Conservation (phyloP, 768 basidiomycete genomes). For the Termitomyces sp. region DNA sequence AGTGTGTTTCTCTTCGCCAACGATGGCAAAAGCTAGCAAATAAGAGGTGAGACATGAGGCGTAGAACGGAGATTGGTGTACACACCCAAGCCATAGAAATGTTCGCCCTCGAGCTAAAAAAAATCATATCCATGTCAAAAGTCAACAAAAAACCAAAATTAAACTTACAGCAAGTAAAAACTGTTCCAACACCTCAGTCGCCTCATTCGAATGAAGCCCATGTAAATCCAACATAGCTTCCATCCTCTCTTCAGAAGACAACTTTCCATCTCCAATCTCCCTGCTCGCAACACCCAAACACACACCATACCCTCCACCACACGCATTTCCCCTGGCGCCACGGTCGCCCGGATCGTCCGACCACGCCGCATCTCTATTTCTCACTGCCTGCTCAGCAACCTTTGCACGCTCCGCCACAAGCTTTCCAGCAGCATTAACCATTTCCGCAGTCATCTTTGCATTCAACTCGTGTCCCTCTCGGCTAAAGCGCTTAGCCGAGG, state of each 20-base stretch:
- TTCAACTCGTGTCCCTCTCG: slow-evolving; percentile 94
- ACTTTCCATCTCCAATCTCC: slow-evolving; percentile 49
- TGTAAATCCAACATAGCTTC: slow-evolving; percentile 89
- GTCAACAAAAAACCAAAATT: background rate
- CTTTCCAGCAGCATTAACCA: slow-evolving; percentile 78
- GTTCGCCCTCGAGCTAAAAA: slow-evolving; percentile 77
- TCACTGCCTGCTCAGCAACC: slow-evolving; percentile 74
- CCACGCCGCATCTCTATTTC: slow-evolving; percentile 67
- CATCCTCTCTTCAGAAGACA: slow-evolving; percentile 84
- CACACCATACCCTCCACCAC: slow-evolving; percentile 84
- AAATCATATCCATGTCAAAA: slow-evolving; percentile 7
- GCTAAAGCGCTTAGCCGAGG: slow-evolving; percentile 92
- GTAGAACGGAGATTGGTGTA: background rate
- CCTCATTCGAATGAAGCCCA: slow-evolving; percentile 92
- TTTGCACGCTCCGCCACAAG: slow-evolving; percentile 82
- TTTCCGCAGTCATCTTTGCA: slow-evolving; percentile 85
- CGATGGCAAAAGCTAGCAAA: slow-evolving; percentile 75
- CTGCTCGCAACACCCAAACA: slow-evolving; percentile 80
- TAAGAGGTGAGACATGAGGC: background rate
- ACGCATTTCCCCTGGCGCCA: slow-evolving; percentile 64
- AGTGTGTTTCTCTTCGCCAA: slow-evolving; percentile 96
- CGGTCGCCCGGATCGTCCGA: slow-evolving; percentile 85
- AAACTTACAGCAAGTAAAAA: slow-evolving; percentile 81
- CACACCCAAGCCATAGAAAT: slow-evolving; percentile 83
- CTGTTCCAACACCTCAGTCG: slow-evolving; percentile 85